phyloP scores from a whole-genome alignment of 345 rosid species.

The Alliaria petiolata region DNA sequence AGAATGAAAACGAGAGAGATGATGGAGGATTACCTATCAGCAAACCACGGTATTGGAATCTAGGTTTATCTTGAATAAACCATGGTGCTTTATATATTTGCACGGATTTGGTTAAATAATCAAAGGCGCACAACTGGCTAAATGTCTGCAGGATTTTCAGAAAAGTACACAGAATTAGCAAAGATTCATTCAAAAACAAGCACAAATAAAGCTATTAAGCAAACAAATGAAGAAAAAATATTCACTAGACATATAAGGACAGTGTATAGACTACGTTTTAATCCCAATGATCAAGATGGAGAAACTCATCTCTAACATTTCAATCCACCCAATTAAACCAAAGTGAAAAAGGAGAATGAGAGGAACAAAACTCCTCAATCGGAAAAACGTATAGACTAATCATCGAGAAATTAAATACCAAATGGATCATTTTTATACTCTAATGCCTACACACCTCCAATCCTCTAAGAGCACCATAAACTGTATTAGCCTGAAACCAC shows the following conservation, averaged over 20 bases:
- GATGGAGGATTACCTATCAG: constrained; percentile 49
- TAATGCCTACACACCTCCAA: constrained; percentile 64
- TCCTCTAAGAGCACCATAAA: constrained; percentile 86
- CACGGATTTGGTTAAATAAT: constrained; percentile 63
- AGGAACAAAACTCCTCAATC: background rate
- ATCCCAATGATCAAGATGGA: background rate
- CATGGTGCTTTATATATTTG: constrained; percentile 76
- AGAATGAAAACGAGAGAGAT: background rate
- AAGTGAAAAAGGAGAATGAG: background rate
- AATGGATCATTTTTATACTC: background rate
- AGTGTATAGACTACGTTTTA: background rate
- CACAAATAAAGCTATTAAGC: background rate
- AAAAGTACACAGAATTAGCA: background rate
- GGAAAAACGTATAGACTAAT: no score
- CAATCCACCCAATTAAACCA: background rate
- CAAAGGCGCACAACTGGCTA: constrained; percentile 85
- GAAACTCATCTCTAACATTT: background rate
- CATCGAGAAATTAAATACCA: background rate
- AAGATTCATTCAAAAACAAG: background rate
- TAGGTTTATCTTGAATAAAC: constrained; percentile 80
- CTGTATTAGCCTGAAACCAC: constrained; percentile 72
- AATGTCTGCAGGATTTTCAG: constrained; percentile 60
- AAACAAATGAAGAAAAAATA: background rate
- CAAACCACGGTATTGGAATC: constrained; percentile 86
- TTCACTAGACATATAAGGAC: background rate